Conservation (phyloP, 805 yeast genomes). For the Starmerella ratchasimensis region DNA sequence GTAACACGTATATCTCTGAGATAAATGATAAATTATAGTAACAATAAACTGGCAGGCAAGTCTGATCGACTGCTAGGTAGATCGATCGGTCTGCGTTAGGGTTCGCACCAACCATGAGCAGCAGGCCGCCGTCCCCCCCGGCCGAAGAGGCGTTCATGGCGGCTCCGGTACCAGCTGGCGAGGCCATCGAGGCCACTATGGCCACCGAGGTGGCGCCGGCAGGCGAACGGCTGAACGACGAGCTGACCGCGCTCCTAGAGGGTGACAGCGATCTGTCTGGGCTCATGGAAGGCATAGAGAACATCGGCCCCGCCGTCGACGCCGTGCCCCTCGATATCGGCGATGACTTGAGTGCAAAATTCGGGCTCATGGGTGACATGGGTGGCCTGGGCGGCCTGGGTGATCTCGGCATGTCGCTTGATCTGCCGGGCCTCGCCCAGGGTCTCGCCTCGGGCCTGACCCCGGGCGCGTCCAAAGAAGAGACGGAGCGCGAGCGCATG, state of each 20-base stretch:
- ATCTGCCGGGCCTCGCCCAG: too few species aligned
- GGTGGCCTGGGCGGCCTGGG: neutral
- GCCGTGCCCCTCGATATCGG: too few species aligned
- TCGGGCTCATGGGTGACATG: neutral
- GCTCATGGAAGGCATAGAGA: neutral
- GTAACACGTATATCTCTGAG: too few species aligned
- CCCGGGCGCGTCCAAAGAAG: conserved; percentile 12
- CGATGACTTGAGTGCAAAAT: too few species aligned
- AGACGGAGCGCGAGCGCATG: conserved; percentile 27
- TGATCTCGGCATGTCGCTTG: too few species aligned
- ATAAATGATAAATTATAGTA: too few species aligned
- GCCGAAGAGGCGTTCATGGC: too few species aligned
- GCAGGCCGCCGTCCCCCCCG: neutral
- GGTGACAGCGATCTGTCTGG: neutral
- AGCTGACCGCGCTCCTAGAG: neutral
- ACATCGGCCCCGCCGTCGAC: neutral
- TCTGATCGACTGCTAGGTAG: too few species aligned
- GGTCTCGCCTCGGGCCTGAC: too few species aligned
- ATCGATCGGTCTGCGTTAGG: too few species aligned
- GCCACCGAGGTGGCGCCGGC: neutral
- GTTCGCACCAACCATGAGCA: too few species aligned
- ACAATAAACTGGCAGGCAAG: too few species aligned
- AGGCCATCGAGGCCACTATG: neutral
- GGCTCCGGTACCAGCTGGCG: neutral
- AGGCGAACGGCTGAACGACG: neutral